A percentile compares a stretch with the other conserved stretches of the same genome.
Conservation (phyloP, 1,139 yeast species). For the Kodamaea ohmeri region DNA sequence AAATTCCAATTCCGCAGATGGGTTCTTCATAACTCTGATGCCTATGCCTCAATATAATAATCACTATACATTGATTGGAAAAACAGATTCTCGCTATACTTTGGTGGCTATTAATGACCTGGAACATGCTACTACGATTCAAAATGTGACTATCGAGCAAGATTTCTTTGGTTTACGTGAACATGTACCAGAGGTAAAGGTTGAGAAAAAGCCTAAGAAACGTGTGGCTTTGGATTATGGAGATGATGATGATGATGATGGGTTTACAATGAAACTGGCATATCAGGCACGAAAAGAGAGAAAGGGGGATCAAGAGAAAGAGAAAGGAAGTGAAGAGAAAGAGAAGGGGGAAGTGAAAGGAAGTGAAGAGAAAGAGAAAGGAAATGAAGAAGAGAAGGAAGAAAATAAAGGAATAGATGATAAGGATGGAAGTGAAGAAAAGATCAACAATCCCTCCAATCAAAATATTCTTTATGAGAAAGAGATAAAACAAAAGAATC, state of each 20-base stretch:
- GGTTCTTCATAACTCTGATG: slow-evolving; percentile 54
- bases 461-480: too few relatives aligned
- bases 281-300: slow-evolving; percentile 41
- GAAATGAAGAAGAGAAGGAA: neutral
- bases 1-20: slow-evolving; percentile 37
- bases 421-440: neutral
- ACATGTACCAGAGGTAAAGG: slow-evolving; percentile 15
- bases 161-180: slow-evolving; percentile 39
- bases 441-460: neutral
- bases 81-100: slow-evolving; percentile 55
- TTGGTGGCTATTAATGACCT: slow-evolving; percentile 48
- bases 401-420: neutral
- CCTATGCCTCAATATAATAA: slow-evolving; percentile 46
- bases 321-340: neutral
- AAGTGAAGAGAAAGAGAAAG: slow-evolving; percentile 5
- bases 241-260: slow-evolving; percentile 29
- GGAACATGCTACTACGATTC: slow-evolving; percentile 41
- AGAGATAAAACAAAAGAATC: neutral
- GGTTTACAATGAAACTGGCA: slow-evolving; percentile 48
- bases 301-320: slow-evolving; percentile 18
- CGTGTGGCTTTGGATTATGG: slow-evolving; percentile 24
- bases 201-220: slow-evolving; percentile 16
- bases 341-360: slow-evolving; percentile 8
- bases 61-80: slow-evolving; percentile 58
- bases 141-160: slow-evolving; percentile 46